Percentiles rank a stretch among this genome's conserved stretches.
Evolutionary conservation across 805 yeast genomes (phyloP).

Genomic region (Cyberlindnera xylosilytica): DNA sequence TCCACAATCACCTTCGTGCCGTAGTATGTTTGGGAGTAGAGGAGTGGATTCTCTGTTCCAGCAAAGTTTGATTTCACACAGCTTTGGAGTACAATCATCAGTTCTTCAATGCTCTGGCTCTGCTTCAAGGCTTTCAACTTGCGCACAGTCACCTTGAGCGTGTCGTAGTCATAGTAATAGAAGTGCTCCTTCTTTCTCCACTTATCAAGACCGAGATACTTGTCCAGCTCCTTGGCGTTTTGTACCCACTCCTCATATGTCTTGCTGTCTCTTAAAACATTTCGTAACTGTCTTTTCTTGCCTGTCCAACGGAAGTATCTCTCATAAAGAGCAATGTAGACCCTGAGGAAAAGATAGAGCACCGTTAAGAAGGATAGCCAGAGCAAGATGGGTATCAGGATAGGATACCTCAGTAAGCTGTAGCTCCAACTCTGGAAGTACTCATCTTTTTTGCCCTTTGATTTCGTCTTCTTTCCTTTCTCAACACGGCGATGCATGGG

Average conservation of each 20-base stretch:
- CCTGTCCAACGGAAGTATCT: conserved; percentile 60
- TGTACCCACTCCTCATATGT: conserved; percentile 61
- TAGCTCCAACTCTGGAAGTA: conserved; percentile 39
- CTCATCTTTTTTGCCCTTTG: conserved; percentile 21
- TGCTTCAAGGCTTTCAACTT: conserved; percentile 31
- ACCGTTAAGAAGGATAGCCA: conserved; percentile 54
- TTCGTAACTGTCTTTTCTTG: conserved; percentile 45
- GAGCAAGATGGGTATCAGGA: conserved; percentile 44
- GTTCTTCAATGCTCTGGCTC: conserved; percentile 39
- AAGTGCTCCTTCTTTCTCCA: conserved; percentile 64
- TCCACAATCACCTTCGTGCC: conserved; percentile 67
- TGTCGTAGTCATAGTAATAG: conserved; percentile 65
- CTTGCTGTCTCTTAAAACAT: conserved; percentile 44
- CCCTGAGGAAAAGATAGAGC: conserved; percentile 49
- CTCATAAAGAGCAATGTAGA: conserved; percentile 63
- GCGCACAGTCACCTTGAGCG: conserved; percentile 46
- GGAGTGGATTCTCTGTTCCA: conserved; percentile 68
- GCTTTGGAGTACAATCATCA: conserved; percentile 56
- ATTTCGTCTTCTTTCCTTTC: conserved; percentile 13
- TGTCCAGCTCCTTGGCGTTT: conserved; percentile 57
- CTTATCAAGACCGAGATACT: conserved; percentile 51
- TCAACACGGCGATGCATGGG: conserved; percentile 32
- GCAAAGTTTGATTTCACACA: conserved; percentile 74
- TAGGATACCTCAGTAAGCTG: conserved; percentile 61
- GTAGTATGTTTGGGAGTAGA: conserved; percentile 71